phyloP scores from a whole-genome alignment of 208 protist genomes.

The Trypanosoma congolense region DNA sequence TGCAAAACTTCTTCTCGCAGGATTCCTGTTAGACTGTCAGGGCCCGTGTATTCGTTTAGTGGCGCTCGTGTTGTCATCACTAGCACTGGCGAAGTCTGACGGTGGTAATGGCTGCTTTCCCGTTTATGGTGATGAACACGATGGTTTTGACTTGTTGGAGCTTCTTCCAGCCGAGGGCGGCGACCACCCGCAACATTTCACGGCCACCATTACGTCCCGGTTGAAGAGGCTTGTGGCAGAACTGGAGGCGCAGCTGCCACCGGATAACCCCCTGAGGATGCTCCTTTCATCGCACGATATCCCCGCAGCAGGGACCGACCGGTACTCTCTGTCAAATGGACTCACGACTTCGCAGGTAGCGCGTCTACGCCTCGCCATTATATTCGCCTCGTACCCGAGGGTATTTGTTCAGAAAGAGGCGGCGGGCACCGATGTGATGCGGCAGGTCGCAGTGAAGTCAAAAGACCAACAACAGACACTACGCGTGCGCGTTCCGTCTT shows the following conservation, averaged over 20 bases:
- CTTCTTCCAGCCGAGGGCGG: conserved; percentile 7
- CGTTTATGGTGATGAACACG: neutral
- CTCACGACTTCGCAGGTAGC: conserved; percentile 2
- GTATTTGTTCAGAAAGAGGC: conserved; percentile 15
- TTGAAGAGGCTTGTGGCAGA: neutral
- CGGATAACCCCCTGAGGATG: neutral
- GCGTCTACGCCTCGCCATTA: conserved; percentile 18
- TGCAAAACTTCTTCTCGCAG: conserved; percentile 63
- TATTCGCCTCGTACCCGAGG: conserved; percentile 17
- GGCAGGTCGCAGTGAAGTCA: conserved; percentile 15
- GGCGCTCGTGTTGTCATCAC: conserved; percentile 18
- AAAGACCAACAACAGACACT: conserved; percentile 13
- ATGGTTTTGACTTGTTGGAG: conserved; percentile 19
- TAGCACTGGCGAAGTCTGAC: neutral
- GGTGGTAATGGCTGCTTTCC: neutral
- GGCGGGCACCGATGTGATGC: conserved; percentile 1
- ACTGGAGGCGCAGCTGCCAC: neutral
- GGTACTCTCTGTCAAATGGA: conserved; percentile 3
- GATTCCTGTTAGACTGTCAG: conserved; percentile 37
- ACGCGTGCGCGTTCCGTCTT: conserved; percentile 6
- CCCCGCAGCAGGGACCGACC: neutral
- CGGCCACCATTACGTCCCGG: conserved; percentile 3
- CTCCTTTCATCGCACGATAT: neutral
- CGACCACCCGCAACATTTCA: neutral
- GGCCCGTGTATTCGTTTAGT: conserved; percentile 14